A percentile compares a stretch with the other conserved stretches of the same genome.
phyloP scores from a whole-genome alignment of 2,329 filamentous ascomycete genomes.

The Drechslerella dactyloides region DNA sequence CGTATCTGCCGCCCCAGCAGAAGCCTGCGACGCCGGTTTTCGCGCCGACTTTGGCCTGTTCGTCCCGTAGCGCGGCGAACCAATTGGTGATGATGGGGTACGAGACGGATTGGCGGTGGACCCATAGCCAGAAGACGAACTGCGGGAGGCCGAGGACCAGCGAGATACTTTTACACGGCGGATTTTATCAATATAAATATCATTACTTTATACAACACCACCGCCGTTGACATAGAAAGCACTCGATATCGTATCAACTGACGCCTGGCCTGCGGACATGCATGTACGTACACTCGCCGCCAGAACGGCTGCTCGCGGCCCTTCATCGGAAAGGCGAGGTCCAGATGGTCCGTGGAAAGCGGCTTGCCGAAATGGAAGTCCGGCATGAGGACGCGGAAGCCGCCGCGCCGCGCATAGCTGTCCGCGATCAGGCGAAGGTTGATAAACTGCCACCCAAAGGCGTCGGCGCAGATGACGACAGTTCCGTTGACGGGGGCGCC shows the following conservation, averaged over 20 bases:
- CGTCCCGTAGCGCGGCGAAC: conserved; percentile 50
- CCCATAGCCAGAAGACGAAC: conserved; percentile 48
- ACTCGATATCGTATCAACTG: not conserved
- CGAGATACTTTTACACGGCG: not conserved
- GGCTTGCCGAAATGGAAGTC: conserved; percentile 64
- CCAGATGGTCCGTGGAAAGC: conserved; percentile 18
- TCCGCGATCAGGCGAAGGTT: conserved; percentile 66
- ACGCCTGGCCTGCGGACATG: not conserved
- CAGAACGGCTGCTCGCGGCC: conserved; percentile 33
- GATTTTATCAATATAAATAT: not conserved
- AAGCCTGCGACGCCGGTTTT: conserved; percentile 66
- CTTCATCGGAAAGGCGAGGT: conserved; percentile 29
- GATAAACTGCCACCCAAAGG: conserved; percentile 65
- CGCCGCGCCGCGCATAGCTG: conserved; percentile 63
- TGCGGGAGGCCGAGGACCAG: conserved; percentile 20
- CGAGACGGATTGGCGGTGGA: conserved; percentile 50
- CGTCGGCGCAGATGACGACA: conserved; percentile 65
- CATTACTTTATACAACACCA: too few species aligned
- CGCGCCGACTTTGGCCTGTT: conserved; percentile 52
- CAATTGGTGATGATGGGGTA: conserved; percentile 52
- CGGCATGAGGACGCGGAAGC: conserved; percentile 64
- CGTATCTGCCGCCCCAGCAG: conserved; percentile 69
- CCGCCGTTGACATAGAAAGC: not conserved
- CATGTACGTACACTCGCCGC: conserved; percentile 23
- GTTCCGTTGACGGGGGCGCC: conserved; percentile 60